Evolutionary conservation across 768 basidiomycete species (phyloP).

Genomic region (Termitomyces sp.): DNA sequence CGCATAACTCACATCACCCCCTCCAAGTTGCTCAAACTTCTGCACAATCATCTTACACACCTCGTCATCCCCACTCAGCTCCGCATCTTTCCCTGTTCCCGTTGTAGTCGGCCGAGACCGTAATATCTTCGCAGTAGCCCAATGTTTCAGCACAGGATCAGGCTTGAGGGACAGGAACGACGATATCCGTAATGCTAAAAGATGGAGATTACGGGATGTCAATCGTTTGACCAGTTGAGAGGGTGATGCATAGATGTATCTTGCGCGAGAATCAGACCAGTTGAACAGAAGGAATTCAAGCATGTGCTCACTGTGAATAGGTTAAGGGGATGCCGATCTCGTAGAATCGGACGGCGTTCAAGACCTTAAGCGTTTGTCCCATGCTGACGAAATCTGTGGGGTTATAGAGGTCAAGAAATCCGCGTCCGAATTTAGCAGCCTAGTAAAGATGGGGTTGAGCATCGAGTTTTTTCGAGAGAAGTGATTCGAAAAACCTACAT

Average conservation of each 20-base stretch:
- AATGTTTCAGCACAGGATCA: slow-evolving; percentile 87
- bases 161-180: slow-evolving; percentile 79
- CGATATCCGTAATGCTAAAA: slow-evolving; percentile 90
- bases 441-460: slow-evolving; percentile 24
- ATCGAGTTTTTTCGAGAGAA: neutral
- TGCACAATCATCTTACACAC: slow-evolving; percentile 82
- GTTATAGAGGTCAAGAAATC: slow-evolving; percentile 90
- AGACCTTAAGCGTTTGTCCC: slow-evolving; percentile 89
- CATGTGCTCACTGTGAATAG: slow-evolving; percentile 70
- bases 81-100: slow-evolving; percentile 49
- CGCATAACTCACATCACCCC: slow-evolving; percentile 82
- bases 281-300: neutral
- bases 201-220: slow-evolving; percentile 83
- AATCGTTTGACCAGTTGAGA: slow-evolving; percentile 78
- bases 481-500: slow-evolving; percentile 42
- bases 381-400: slow-evolving; percentile 90
- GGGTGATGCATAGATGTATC: slow-evolving; percentile 80
- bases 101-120: slow-evolving; percentile 60
- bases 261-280: slow-evolving; percentile 24
- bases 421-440: slow-evolving; percentile 97
- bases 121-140: slow-evolving; percentile 91
- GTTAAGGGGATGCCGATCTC: slow-evolving; percentile 94
- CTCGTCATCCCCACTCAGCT: slow-evolving; percentile 68
- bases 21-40: slow-evolving; percentile 83
- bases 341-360: slow-evolving; percentile 89